phyloP scores from a whole-genome alignment of 257 asterid species.

The Avicennia marina region DNA sequence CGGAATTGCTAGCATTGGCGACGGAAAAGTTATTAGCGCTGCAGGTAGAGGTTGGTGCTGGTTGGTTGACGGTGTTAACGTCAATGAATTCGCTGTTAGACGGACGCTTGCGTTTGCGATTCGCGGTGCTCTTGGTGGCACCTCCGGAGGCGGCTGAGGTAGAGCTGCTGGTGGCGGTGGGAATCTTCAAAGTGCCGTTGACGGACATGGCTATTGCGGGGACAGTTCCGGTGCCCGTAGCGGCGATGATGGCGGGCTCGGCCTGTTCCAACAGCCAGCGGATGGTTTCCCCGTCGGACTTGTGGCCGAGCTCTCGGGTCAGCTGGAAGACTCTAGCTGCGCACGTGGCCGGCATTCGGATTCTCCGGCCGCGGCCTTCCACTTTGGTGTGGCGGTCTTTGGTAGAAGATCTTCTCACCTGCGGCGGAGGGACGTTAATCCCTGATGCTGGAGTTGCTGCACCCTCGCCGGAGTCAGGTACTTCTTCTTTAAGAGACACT shows the following conservation, averaged over 20 bases:
- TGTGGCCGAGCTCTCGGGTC: constrained; percentile 74
- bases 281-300: constrained; percentile 77
- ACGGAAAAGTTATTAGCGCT: constrained; percentile 4
- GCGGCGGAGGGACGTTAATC: constrained; percentile 18
- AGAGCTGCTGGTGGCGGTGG: constrained; percentile 26
- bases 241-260: constrained; percentile 63
- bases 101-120: constrained; percentile 36
- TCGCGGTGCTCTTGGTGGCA: constrained; percentile 1
- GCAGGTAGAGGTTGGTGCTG: neutral
- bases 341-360: constrained; percentile 71
- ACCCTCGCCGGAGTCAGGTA: constrained; percentile 22
- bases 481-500: constrained; percentile 35
- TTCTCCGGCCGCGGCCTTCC: constrained; percentile 71
- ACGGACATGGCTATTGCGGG: constrained; percentile 71
- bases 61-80: constrained; percentile 13
- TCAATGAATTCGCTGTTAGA: constrained; percentile 23
- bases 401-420: constrained; percentile 38
- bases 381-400: constrained; percentile 68
- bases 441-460: constrained; percentile 13
- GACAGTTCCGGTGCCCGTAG: constrained; percentile 66
- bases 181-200: constrained; percentile 56
- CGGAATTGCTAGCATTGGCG: constrained; percentile 15
- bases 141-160: neutral
- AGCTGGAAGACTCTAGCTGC: constrained; percentile 81
- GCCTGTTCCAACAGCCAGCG: constrained; percentile 69